These are phyloP conservation scores for Entamoeba dispar DNA, from an alignment of 208 protist species.

Conservation along the genomic window DNA sequence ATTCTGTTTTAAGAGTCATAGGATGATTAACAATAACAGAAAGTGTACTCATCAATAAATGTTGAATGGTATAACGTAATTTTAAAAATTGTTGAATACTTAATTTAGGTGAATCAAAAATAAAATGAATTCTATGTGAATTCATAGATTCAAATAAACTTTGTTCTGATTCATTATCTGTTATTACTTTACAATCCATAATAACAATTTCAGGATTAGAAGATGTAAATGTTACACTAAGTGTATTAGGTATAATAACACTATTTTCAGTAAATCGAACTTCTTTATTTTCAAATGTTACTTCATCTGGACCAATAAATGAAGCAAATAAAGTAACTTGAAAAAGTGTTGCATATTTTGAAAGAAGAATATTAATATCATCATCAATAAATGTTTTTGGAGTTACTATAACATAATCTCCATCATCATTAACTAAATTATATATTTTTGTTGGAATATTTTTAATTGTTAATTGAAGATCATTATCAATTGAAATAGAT, in stretches of 20 bases:
- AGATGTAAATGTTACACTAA: background rate
- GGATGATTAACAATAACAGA: background rate
- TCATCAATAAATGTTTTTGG: background rate
- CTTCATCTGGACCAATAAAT: background rate
- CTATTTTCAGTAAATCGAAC: background rate
- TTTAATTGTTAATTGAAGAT: too few species aligned
- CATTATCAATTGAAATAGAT: background rate
- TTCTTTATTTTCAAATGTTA: background rate
- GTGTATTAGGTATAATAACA: background rate
- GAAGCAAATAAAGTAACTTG: background rate
- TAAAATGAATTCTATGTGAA: background rate
- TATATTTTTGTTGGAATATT: too few species aligned
- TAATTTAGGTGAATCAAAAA: background rate
- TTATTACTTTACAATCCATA: background rate
- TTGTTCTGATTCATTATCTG: background rate
- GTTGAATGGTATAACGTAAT: background rate
- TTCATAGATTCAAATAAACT: too few species aligned
- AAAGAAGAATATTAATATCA: background rate
- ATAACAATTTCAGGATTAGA: background rate
- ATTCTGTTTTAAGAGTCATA: background rate
- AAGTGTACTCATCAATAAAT: background rate
- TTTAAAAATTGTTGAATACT: background rate
- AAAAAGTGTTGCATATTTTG: background rate
- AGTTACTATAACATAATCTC: too few species aligned
- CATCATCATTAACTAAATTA: too few species aligned